These are phyloP conservation scores for Salicornia ramosissima DNA, from an alignment of 148 eudicot species.

Conservation along the genomic window DNA sequence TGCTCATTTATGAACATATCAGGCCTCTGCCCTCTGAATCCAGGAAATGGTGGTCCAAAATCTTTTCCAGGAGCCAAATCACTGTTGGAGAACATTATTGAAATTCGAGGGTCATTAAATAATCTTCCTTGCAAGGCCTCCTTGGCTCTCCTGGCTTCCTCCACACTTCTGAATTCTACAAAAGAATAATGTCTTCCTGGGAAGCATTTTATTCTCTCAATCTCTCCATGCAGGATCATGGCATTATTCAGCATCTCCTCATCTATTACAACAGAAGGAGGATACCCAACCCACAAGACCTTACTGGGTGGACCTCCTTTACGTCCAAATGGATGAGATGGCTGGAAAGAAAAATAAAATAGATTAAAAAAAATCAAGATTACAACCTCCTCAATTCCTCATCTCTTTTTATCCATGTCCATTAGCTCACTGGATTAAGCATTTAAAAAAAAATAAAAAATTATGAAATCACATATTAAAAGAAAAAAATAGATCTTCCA, in stretches of 20 bases:
- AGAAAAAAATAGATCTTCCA: background rate
- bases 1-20: constrained; percentile 37
- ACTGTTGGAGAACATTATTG: constrained; percentile 60
- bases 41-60: constrained; percentile 35
- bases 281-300: constrained; percentile 65
- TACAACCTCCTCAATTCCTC: too few relatives aligned
- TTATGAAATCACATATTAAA: background rate
- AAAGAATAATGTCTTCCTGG: constrained; percentile 49
- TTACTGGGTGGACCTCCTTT: constrained; percentile 58
- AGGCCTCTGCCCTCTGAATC: constrained; percentile 49
- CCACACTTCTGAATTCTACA: constrained; percentile 87
- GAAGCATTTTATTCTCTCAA: constrained; percentile 60
- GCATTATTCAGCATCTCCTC: constrained; percentile 88
- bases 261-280: constrained; percentile 59
- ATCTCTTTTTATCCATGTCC: too few relatives aligned
- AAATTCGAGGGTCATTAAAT: constrained; percentile 73
- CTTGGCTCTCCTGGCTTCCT: constrained; percentile 85
- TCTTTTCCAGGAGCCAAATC: constrained; percentile 50
- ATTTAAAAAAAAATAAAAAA: background rate
- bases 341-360: constrained; percentile 38
- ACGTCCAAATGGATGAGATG: constrained; percentile 39
- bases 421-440: constrained; percentile 2
- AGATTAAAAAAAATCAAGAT: too few relatives aligned
- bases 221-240: constrained; percentile 83
- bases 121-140: constrained; percentile 77